A percentile compares a stretch with the other conserved stretches of the same genome.
Evolutionary conservation across 495 filamentous ascomycete species (phyloP).

Genomic region (Delitschia confertaspora): DNA sequence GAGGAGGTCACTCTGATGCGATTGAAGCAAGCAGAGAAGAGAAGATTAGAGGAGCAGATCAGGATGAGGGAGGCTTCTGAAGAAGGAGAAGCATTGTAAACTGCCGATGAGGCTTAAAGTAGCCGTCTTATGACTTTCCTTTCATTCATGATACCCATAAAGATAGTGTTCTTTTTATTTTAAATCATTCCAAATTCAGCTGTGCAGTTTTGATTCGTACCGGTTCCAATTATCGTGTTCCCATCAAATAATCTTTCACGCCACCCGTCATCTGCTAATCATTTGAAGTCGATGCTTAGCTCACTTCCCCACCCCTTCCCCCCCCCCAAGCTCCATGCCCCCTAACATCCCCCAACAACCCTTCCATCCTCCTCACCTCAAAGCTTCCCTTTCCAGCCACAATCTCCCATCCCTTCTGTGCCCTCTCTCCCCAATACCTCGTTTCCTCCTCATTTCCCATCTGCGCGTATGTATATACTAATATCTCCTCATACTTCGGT

Average conservation of each 20-base stretch:
- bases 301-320: no score
- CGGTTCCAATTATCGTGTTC: no score
- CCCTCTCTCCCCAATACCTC: constrained; percentile 13
- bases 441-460: constrained; percentile 9
- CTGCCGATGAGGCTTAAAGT: no score
- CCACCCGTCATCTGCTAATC: no score
- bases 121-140: no score
- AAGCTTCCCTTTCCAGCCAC: constrained; percentile 21
- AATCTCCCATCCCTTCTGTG: constrained; percentile 14
- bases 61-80: constrained; percentile 39
- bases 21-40: constrained; percentile 53
- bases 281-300: no score
- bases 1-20: constrained; percentile 55
- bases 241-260: no score
- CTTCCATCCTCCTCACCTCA: constrained; percentile 17
- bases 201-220: no score
- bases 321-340: constrained; percentile 19
- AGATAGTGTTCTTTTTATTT: no score
- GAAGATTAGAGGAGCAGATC: constrained; percentile 48
- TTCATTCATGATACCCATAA: no score
- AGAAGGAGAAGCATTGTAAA: constrained; percentile 11
- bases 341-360: constrained; percentile 9
- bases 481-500: constrained; percentile 17
- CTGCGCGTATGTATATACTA: constrained; percentile 16
- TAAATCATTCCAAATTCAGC: no score